Evolutionary conservation across 2,329 filamentous ascomycete species (phyloP), one percentile per base, ranked within the genome.

Genomic region (Mycogone perniciosa): DNA sequence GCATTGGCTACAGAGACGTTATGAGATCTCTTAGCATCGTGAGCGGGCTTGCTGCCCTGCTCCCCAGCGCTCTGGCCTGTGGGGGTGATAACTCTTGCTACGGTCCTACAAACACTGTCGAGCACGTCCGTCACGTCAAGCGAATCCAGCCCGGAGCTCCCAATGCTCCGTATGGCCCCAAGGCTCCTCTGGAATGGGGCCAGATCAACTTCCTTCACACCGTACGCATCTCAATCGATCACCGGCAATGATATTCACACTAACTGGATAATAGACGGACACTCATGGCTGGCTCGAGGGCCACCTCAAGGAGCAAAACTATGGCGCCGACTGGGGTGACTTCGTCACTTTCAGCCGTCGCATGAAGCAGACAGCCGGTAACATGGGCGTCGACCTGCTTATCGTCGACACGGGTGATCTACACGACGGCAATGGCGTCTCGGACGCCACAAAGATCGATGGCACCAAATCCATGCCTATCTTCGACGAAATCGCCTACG

Each of bases 321-420:
- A 83, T 54, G 80, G 81, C 38, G 81, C 80, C 2, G 82, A 85
- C 60, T 85, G 81, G 79, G 82, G 82, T 27, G 82, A 85, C 62
- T 84, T 78, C 62, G 79, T 80, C 39, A 76, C 76, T 49, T 84
- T 85, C 59, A 72, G 76, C 9, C 74, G 72, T 45, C 75, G 75
- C 54, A 82, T 85, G 78, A 80, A 79, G 63, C 66, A 76, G 50
- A 80, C 76, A 57, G 81, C 82, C 4, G 67, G 69, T 20, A 69
- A 74, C 9, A 68, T 82, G 56, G 75, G 76, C 7, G 81, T 84
- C 5, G 82, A 85, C 57, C 59, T 84, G 51, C 67, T 85, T 44
- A 63, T 84, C 9, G 65, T 84, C 44, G 81, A 85, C 59, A 83
- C 80, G 40, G 81, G 80, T 20, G 82, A 86, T 61, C 67, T 86